phyloP scores from a whole-genome alignment of 805 yeast species.

The Scheffersomyces spartinae region DNA sequence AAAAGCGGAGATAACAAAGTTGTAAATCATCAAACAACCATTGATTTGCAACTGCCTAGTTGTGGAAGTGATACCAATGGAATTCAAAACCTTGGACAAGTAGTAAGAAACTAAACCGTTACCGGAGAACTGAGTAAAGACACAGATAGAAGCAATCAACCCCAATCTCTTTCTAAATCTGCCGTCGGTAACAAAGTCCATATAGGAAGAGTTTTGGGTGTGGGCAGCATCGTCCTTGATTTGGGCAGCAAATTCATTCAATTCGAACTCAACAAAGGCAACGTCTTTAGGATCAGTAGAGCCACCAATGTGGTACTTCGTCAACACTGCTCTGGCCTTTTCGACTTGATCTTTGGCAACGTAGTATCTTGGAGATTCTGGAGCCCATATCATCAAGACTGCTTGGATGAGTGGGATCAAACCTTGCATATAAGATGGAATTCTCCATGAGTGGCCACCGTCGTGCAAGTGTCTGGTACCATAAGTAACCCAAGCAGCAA shows the following conservation, averaged over 20 bases:
- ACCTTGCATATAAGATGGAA: slow-evolving; percentile 43
- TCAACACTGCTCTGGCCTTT: slow-evolving; percentile 31
- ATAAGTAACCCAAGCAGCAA: slow-evolving; percentile 41
- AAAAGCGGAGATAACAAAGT: slow-evolving; percentile 22
- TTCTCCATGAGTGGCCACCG: slow-evolving; percentile 37
- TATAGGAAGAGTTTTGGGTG: too few relatives aligned
- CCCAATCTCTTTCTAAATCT: slow-evolving; percentile 30
- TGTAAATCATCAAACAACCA: slow-evolving; percentile 38
- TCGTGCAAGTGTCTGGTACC: slow-evolving; percentile 25
- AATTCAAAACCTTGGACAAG: slow-evolving; percentile 35
- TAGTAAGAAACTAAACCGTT: slow-evolving; percentile 43
- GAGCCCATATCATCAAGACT: slow-evolving; percentile 25
- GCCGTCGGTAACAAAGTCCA: too few relatives aligned
- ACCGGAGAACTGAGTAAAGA: slow-evolving; percentile 37
- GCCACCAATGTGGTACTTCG: slow-evolving; percentile 29
- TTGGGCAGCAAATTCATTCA: slow-evolving; percentile 28
- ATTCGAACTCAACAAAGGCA: slow-evolving; percentile 23
- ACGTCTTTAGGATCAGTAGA: slow-evolving; percentile 9
- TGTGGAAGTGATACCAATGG: slow-evolving; percentile 42
- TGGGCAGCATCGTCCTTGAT: too few relatives aligned
- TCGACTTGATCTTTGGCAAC: slow-evolving; percentile 28
- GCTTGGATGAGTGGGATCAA: slow-evolving; percentile 33
- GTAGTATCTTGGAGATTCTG: slow-evolving; percentile 39
- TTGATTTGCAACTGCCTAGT: slow-evolving; percentile 36
- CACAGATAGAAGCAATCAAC: slow-evolving; percentile 13